Evolutionary conservation across 768 basidiomycete genomes (phyloP), one percentile per base, ranked within the genome.

Genomic region (Sporobolomyces roseus): DNA sequence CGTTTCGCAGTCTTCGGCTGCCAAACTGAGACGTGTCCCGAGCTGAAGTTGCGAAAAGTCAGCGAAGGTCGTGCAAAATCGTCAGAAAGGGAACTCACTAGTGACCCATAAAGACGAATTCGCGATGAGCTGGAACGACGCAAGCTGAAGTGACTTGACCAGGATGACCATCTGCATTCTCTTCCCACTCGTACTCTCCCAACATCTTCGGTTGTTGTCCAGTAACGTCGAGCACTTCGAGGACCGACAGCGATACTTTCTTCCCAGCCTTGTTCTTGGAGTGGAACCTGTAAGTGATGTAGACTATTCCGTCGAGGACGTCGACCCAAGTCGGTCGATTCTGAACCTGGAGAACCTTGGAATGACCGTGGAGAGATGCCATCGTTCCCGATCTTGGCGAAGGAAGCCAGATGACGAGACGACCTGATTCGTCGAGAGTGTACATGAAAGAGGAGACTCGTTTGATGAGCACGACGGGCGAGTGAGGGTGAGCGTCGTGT

Each of bases 11-110:
- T 32, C 9, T 23, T 25, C 0, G 17, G n/a, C 0, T 17, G 2
- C 65, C 70, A 71, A 9, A 67, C 33, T 0, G 62, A 52, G 19
- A 71, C 27, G 53, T 67, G 62, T 0, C 70, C 70, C 0, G 65
- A 64, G 32, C 70, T 71, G 46, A 30, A 29, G 25, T 27, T n/a
- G n/a, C n/a, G n/a, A n/a, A n/a, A n/a, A n/a, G n/a, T n/a, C n/a
- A 19, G 4, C 0, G 23, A 6, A 27, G 1, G 2, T 3, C 25
- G 36, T 1, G 8, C 6, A 53, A 41, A 9, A 9, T 41, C 38
- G 38, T 25, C 32, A 12, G 5, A 5, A 32, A 41, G 19, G 10
- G 35, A 13, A 54, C 62, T 19, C 14, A 67, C 70, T n/a, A 46
- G 30, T 71, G 62, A 3, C 70, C 70, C 35, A 66, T 12, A 45